Percentiles rank a stretch among this genome's conserved stretches.
Evolutionary conservation across 441 rosid species (phyloP).

Genomic region (Pelargonium cotyledonis): DNA sequence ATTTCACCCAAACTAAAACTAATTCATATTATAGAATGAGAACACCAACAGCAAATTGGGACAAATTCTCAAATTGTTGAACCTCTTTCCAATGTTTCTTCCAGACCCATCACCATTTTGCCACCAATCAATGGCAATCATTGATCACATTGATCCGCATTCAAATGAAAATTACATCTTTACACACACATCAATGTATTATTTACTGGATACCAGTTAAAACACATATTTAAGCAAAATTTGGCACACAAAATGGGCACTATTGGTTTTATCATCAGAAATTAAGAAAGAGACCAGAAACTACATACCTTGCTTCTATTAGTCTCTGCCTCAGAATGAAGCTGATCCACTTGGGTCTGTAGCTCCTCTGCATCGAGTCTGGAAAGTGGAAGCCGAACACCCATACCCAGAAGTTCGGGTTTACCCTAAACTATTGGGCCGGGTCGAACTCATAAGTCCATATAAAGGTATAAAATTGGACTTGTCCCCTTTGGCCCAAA

Average conservation of each 20-base stretch:
- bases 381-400: slow-evolving; percentile 31
- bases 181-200: not conserved
- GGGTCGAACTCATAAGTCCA: no score
- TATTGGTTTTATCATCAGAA: not conserved
- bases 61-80: not conserved
- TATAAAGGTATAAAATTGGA: no score
- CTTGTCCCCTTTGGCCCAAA: no score
- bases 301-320: slow-evolving; percentile 12
- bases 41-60: no score
- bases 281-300: not conserved
- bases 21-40: no score
- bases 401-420: no score
- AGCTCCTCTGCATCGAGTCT: slow-evolving; percentile 38
- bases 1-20: no score
- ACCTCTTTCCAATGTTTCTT: not conserved
- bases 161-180: not conserved
- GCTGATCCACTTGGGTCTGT: slow-evolving; percentile 56
- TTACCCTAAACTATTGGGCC: no score
- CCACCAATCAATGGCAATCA: not conserved
- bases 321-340: slow-evolving; percentile 60
- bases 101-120: not conserved
- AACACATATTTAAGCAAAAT: not conserved
- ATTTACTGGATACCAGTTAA: slow-evolving; percentile 1
- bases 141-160: not conserved
- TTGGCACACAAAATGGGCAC: not conserved